Evolutionary conservation across 495 filamentous ascomycete species (phyloP).

Genomic region (Aeminium ludgeri): DNA sequence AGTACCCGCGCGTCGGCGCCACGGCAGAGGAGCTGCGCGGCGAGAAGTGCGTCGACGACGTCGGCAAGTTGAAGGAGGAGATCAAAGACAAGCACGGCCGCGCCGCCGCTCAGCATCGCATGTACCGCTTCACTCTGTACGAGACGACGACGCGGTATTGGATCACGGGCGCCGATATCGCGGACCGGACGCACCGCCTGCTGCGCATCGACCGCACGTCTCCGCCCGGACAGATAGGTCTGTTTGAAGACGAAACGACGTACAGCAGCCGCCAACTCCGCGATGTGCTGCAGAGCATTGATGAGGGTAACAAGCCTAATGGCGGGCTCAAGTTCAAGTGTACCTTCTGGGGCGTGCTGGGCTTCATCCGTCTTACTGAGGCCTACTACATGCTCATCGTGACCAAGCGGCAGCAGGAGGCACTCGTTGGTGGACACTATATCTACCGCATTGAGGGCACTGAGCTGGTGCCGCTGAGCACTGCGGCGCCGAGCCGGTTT

Average conservation of each 20-base stretch:
- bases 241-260: constrained; percentile 85
- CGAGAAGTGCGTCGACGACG: background rate
- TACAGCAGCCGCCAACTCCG: constrained; percentile 90
- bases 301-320: constrained; percentile 81
- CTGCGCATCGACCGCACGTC: constrained; percentile 86
- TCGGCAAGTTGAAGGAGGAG: constrained; percentile 1
- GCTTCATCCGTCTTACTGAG: constrained; percentile 89
- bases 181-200: constrained; percentile 75
- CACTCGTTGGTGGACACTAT: constrained; percentile 90
- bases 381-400: constrained; percentile 96
- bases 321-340: constrained; percentile 85
- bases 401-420: constrained; percentile 88
- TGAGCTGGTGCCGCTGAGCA: constrained; percentile 72
- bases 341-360: constrained; percentile 82
- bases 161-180: constrained; percentile 77
- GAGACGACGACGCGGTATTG: constrained; percentile 87
- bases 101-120: constrained; percentile 21
- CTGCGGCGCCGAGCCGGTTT: constrained; percentile 40
- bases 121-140: constrained; percentile 92
- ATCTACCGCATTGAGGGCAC: constrained; percentile 93
- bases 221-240: constrained; percentile 60
- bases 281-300: constrained; percentile 79
- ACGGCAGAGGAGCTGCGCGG: constrained; percentile 1
- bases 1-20: constrained; percentile 1
- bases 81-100: background rate